These are phyloP conservation scores for Ehretia macrophylla DNA, from an alignment of 257 asterid species.

Conservation along the genomic window DNA sequence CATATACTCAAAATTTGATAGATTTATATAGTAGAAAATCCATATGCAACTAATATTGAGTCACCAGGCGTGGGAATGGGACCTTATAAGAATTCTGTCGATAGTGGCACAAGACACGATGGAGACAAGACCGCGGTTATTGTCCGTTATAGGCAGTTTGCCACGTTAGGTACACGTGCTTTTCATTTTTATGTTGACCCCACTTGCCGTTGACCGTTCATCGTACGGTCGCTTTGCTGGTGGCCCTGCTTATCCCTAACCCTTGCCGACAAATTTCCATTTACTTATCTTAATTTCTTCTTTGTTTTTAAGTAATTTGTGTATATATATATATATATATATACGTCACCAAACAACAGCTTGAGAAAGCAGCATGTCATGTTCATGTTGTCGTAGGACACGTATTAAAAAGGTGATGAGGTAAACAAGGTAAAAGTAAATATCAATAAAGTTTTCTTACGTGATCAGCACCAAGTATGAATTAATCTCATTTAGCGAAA, in stretches of 20 bases:
- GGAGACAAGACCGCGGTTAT: conserved; percentile 30
- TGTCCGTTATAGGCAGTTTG: conserved; percentile 62
- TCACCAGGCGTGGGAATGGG: too few relatives aligned
- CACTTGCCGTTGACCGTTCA: conserved; percentile 42
- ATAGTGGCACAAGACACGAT: conserved; percentile 22
- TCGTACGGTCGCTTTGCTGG: conserved; percentile 7
- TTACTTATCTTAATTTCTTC: background rate
- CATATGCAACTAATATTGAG: too few relatives aligned
- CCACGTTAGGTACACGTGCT: conserved; percentile 65
- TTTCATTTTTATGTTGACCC: conserved; percentile 22
- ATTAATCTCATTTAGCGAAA: too few relatives aligned
- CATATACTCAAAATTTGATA: too few relatives aligned
- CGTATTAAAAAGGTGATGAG: too few relatives aligned
- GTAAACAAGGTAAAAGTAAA: too few relatives aligned
- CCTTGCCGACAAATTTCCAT: conserved; percentile 47
- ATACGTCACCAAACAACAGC: background rate
- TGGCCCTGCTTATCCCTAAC: conserved; percentile 18
- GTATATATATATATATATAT: too few relatives aligned
- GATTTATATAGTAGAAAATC: too few relatives aligned
- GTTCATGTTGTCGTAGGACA: background rate
- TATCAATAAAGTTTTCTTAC: too few relatives aligned
- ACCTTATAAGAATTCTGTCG: too few relatives aligned
- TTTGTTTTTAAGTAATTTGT: background rate
- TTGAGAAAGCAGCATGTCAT: too few relatives aligned
- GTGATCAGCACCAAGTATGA: too few relatives aligned